phyloP scores from a whole-genome alignment of 129 eudicot genomes.

The Tagetes erecta region DNA sequence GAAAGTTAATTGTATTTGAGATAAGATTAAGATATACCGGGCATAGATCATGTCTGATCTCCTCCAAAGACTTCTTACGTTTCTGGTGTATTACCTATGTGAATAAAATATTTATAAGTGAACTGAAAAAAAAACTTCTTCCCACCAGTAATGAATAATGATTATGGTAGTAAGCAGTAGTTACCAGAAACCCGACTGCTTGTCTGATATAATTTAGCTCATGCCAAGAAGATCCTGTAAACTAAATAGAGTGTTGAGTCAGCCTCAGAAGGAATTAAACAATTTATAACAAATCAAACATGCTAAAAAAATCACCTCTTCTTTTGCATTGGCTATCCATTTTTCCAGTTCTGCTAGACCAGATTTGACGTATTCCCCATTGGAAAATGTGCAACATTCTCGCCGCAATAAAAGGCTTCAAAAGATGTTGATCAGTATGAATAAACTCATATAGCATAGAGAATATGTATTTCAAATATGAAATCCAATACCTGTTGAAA shows the following conservation, averaged over 20 bases:
- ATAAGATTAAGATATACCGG: conserved; percentile 61
- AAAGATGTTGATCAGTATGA: background rate
- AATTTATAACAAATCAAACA: background rate
- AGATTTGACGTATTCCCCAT: conserved; percentile 98
- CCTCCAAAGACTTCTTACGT: conserved; percentile 89
- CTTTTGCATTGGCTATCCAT: conserved; percentile 84
- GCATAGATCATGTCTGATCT: conserved; percentile 94
- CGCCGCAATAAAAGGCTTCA: conserved; percentile 87
- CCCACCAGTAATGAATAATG: background rate
- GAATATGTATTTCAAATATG: background rate
- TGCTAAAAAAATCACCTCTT: conserved; percentile 58
- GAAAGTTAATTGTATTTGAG: background rate
- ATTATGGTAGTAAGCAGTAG: conserved; percentile 10
- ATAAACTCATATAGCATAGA: conserved; percentile 5
- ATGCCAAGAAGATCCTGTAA: conserved; percentile 98
- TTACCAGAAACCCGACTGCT: conserved; percentile 97
- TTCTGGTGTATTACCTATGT: conserved; percentile 94
- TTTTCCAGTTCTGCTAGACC: conserved; percentile 97
- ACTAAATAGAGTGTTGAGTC: conserved; percentile 53
- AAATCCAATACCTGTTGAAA: conserved; percentile 72
- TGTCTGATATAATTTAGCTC: conserved; percentile 97
- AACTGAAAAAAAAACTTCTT: background rate
- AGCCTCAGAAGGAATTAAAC: conserved; percentile 3
- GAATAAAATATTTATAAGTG: conserved; percentile 1
- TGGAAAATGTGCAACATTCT: conserved; percentile 97